Evolutionary conservation across 345 rosid genomes (phyloP), one percentile per base, ranked within the genome.

Genomic region (Camelina laxa): DNA sequence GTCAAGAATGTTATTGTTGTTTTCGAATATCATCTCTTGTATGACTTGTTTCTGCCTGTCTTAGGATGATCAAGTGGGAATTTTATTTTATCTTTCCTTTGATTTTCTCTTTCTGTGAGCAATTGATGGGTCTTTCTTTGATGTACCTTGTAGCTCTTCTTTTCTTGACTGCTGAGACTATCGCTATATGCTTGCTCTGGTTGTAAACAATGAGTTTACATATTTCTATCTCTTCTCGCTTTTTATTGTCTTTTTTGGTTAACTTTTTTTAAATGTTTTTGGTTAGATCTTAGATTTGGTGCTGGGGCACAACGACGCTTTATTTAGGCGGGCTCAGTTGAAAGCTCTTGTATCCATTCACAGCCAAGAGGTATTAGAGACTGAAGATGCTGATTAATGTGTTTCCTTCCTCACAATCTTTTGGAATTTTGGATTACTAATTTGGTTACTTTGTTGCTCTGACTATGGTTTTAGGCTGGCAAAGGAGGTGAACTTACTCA

Each of bases 401-500:
- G 55, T 27, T 36, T 12, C 73, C 16, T 19, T 19, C 14, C 59
- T 2, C 39, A 60, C 15, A 30, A 55, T 3, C 8, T 45, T 42
- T 12, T 21, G 9, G 51, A 50, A 6, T 7, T 42, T 60, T 5
- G 5, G 24, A 13, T 60, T 67, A 68, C 68, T 48, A 16, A 63
- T 63, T n/a, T 31, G 22, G 59, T 4, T 27, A 17, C 54, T 9
- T 33, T 67, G 17, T 31, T 50, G 13, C 7, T 22, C 1, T 61
- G 70, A 24, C 35, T 69, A 35, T 73, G 53, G 27, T 42, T 66
- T 72, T 75, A 94, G 98, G 98, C 96, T 81, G 97, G 98, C 1
- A 94, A 91, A 81, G 97, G 98, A 62, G 98, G 98, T 74, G 98
- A 94, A 72, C 92, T 94, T 72, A 89, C 98, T 0, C 98, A 94